Percentiles rank a stretch among this genome's conserved stretches.
Conservation (phyloP, 257 asterid genomes). For the Primulina huaijiensis region DNA sequence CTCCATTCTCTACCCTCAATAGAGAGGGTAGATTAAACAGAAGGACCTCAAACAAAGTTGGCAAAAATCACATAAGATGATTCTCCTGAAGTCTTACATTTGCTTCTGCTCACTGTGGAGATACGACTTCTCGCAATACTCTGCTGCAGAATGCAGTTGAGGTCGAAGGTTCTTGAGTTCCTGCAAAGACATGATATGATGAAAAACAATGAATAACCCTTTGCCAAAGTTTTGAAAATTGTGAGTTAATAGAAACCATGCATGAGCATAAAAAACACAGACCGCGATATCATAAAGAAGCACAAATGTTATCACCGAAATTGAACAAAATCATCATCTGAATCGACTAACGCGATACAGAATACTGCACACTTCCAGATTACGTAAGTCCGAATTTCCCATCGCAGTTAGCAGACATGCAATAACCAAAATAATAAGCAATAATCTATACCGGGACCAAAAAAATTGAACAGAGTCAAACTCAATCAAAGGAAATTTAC, state of each 20-base stretch:
- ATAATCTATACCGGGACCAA: background rate
- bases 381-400: background rate
- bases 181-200: slow-evolving; percentile 37
- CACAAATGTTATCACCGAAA: background rate
- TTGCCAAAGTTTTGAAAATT: background rate
- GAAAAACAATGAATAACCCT: slow-evolving; percentile 9
- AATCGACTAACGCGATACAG: slow-evolving; percentile 4
- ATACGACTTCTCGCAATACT: slow-evolving; percentile 88
- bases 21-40: background rate
- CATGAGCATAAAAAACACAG: background rate
- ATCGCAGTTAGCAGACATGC: slow-evolving; percentile 1
- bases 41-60: slow-evolving; percentile 13
- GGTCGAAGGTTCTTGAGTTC: slow-evolving; percentile 93
- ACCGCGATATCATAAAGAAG: background rate
- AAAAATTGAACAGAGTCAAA: background rate
- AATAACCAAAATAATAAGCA: background rate
- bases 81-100: slow-evolving; percentile 47
- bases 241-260: background rate
- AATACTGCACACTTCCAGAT: background rate
- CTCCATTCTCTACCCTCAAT: slow-evolving; percentile 9
- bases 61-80: slow-evolving; percentile 6
- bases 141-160: slow-evolving; percentile 94
- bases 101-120: slow-evolving; percentile 86
- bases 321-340: background rate
- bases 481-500: slow-evolving; percentile 1